Conservation (phyloP, 1,284 basidiomycete species). For the Anthracocystis panici-leucophaei region DNA sequence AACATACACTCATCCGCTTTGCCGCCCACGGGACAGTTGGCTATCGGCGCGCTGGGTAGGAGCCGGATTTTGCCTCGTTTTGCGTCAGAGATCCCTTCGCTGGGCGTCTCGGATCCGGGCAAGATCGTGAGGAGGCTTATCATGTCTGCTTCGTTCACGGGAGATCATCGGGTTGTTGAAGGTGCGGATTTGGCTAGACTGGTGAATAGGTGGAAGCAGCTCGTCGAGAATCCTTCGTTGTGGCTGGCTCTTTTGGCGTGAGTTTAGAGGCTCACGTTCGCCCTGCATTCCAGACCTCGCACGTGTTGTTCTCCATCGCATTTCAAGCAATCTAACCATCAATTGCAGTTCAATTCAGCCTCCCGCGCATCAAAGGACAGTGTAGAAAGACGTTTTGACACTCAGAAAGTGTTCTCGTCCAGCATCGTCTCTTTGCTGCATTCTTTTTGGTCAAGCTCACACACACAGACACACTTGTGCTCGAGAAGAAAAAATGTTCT, state of each 20-base stretch:
- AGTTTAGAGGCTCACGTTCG: not conserved
- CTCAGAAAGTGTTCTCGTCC: no score
- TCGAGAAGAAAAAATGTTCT: not conserved
- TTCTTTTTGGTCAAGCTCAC: not conserved
- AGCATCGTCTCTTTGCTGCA: not conserved
- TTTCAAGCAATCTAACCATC: constrained; percentile 3
- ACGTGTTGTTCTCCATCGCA: constrained; percentile 2
- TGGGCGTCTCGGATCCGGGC: constrained; percentile 26
- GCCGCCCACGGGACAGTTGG: constrained; percentile 87
- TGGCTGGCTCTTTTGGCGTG: constrained; percentile 75
- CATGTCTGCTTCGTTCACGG: constrained; percentile 70
- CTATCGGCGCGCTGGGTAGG: constrained; percentile 85
- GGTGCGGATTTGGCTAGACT: constrained; percentile 92
- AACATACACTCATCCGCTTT: constrained; percentile 73
- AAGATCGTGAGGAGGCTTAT: constrained; percentile 48
- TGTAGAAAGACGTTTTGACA: no score
- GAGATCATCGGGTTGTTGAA: constrained; percentile 90
- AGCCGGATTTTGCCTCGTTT: constrained; percentile 51
- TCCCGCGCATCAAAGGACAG: no score
- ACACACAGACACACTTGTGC: not conserved
- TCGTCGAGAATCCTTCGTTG: constrained; percentile 83
- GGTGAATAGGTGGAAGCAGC: constrained; percentile 87
- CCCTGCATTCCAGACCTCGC: constrained; percentile 1
- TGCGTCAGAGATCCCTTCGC: constrained; percentile 44
- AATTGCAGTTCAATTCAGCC: not conserved